These are phyloP conservation scores for Cynanchum wilfordii DNA, from an alignment of 257 asterid genomes.

Conservation along the genomic window DNA sequence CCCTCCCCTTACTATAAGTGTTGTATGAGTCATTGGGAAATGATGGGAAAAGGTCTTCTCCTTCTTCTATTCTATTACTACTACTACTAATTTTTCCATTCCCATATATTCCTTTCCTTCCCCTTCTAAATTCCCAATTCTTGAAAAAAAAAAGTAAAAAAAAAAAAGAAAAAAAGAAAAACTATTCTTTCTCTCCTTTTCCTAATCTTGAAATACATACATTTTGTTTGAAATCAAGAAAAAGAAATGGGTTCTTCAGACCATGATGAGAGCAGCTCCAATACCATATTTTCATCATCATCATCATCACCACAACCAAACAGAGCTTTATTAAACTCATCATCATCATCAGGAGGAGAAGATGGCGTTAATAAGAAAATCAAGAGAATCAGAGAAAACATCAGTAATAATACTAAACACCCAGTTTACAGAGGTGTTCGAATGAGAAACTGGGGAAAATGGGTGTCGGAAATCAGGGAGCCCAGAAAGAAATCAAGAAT, in stretches of 20 bases:
- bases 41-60: conserved; percentile 15
- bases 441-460: conserved; percentile 89
- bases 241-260: conserved; percentile 5
- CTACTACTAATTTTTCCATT: background rate
- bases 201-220: conserved; percentile 1
- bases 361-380: conserved; percentile 29
- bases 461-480: conserved; percentile 87
- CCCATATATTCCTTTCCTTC: conserved; percentile 31
- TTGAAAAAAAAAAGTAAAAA: too few species aligned
- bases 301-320: background rate
- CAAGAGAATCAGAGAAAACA: conserved; percentile 44
- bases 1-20: conserved; percentile 21
- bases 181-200: conserved; percentile 12
- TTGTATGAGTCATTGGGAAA: conserved; percentile 33
- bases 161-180: too few species aligned
- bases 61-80: too few species aligned
- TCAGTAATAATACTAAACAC: conserved; percentile 27
- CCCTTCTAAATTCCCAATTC: conserved; percentile 12
- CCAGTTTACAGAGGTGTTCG: conserved; percentile 74
- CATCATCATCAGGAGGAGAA: conserved; percentile 7
- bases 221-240: background rate
- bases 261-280: conserved; percentile 7
- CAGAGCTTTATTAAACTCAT: background rate
- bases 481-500: conserved; percentile 82
- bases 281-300: conserved; percentile 10